A percentile compares a stretch with the other conserved stretches of the same genome.
phyloP scores from a whole-genome alignment of 768 basidiomycete genomes.

The Crucibulum laeve region DNA sequence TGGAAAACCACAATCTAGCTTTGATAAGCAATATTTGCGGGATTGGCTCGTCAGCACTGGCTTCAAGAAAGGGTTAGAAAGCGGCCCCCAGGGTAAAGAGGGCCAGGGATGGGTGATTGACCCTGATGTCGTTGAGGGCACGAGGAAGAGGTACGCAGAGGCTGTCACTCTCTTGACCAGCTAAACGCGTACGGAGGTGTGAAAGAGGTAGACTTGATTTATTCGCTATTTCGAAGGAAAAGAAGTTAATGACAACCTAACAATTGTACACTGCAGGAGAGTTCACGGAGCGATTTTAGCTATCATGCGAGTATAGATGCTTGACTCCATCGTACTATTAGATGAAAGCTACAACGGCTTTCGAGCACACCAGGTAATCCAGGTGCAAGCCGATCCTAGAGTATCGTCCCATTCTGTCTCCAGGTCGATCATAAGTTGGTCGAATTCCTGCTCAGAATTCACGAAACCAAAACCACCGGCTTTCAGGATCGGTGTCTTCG shows the following conservation, averaged over 20 bases:
- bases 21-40: constrained; percentile 95
- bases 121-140: constrained; percentile 71
- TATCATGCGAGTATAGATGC: too few species aligned
- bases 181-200: too few species aligned
- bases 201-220: too few species aligned
- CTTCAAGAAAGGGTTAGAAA: constrained; percentile 76
- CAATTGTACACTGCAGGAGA: too few species aligned
- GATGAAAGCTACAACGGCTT: too few species aligned
- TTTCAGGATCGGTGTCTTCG: constrained; percentile 1
- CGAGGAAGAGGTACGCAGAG: constrained; percentile 74
- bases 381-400: too few species aligned
- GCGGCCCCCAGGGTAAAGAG: constrained; percentile 59
- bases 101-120: constrained; percentile 79
- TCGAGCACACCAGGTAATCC: too few species aligned
- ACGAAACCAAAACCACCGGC: constrained; percentile 3
- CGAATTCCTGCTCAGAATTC: constrained; percentile 1
- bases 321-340: too few species aligned
- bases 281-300: too few species aligned
- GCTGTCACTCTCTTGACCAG: constrained; percentile 57
- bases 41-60: constrained; percentile 81
- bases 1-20: constrained; percentile 80
- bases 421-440: neutral
- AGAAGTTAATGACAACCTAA: too few species aligned
- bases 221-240: too few species aligned
- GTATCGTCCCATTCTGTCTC: constrained; percentile 1